These are phyloP conservation scores for Butyriboletus appendiculatus DNA, from an alignment of 1,284 basidiomycete genomes.

Conservation along the genomic window DNA sequence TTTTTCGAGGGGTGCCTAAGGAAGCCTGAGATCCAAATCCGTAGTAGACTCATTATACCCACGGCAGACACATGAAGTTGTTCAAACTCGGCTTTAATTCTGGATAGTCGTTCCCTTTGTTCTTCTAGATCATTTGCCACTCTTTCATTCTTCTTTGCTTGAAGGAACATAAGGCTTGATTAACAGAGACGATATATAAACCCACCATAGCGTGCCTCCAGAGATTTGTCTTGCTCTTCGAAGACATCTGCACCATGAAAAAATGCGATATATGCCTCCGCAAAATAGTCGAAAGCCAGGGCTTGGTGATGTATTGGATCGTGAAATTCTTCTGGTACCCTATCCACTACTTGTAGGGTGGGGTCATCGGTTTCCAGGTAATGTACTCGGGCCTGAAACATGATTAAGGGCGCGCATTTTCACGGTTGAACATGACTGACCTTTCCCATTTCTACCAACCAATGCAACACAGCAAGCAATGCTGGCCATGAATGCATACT, in stretches of 20 bases:
- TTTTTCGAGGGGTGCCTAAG: conserved; percentile 66
- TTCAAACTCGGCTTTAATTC: conserved; percentile 53
- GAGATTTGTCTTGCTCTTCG: conserved; percentile 61
- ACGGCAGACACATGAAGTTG: conserved; percentile 63
- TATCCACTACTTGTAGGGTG: conserved; percentile 61
- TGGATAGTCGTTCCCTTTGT: conserved; percentile 46
- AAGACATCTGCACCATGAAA: conserved; percentile 73
- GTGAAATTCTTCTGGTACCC: conserved; percentile 68
- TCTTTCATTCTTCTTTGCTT: conserved; percentile 67
- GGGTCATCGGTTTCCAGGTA: conserved; percentile 63
- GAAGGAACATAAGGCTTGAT: conserved; percentile 13
- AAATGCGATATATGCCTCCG: conserved; percentile 72
- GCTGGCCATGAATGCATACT: conserved; percentile 85
- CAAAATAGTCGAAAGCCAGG: conserved; percentile 74
- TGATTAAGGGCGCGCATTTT: neutral
- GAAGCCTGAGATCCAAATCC: conserved; percentile 6
- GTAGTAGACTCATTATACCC: conserved; percentile 14
- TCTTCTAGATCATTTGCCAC: conserved; percentile 62
- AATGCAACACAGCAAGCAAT: conserved; percentile 81
- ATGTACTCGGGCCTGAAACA: conserved; percentile 41
- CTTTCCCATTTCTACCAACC: conserved; percentile 82
- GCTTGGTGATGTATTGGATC: conserved; percentile 74
- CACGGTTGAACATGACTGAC: conserved; percentile 42
- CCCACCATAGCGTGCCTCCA: conserved; percentile 78
- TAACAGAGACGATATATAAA: conserved; percentile 1